Evolutionary conservation across 1,284 basidiomycete species (phyloP).

Genomic region (Coriolopsis trogii): DNA sequence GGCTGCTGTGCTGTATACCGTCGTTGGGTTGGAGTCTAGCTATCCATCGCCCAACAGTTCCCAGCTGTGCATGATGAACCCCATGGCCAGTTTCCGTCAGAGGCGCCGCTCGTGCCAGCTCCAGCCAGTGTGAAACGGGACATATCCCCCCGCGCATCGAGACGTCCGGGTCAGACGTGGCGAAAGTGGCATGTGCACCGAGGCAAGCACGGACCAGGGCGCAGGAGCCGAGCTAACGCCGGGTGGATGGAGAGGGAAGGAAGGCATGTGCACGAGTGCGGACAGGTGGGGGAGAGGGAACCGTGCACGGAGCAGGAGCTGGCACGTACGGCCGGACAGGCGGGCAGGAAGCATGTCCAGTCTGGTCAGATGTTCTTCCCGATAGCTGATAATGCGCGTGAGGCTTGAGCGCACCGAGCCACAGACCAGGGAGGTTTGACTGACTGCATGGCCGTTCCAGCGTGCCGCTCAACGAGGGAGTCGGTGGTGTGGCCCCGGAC

Average conservation of each 20-base stretch:
- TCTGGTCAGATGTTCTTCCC: conserved; percentile 18
- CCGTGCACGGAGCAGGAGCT: conserved; percentile 1
- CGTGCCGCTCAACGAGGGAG: conserved; percentile 3
- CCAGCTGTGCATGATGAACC: neutral
- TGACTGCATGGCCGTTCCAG: neutral
- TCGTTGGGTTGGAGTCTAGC: neutral
- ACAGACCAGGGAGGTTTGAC: neutral
- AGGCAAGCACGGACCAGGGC: neutral
- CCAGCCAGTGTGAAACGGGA: neutral
- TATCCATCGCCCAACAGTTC: neutral
- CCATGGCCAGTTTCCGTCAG: neutral
- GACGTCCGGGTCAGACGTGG: too few species aligned
- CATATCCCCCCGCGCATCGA: neutral
- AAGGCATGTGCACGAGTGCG: neutral
- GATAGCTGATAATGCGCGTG: conserved; percentile 12
- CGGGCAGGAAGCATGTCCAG: conserved; percentile 10
- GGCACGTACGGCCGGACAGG: conserved; percentile 8
- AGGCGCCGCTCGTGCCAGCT: too few species aligned
- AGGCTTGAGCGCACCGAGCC: neutral
- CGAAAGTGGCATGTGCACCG: neutral
- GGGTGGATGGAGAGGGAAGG: neutral
- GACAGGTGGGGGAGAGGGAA: neutral
- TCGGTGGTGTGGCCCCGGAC: conserved; percentile 1
- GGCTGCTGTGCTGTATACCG: neutral
- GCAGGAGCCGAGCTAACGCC: conserved; percentile 1